Evolutionary conservation across 371 early-diverging fungal species (phyloP), one percentile per base, ranked within the genome.

Genomic region (Mortierella sp.): DNA sequence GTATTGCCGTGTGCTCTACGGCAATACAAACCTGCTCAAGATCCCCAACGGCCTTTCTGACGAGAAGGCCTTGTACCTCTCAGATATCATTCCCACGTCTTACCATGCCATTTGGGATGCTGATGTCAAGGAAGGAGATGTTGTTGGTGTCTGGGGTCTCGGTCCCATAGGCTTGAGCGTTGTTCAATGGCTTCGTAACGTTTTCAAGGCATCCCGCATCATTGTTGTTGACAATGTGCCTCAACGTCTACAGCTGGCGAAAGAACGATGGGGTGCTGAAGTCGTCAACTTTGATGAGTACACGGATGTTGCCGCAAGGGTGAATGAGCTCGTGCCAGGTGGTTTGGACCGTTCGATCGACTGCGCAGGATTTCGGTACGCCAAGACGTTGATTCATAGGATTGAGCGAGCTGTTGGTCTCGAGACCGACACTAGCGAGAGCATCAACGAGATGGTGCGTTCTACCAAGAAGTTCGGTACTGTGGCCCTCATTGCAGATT

Each of bases 351-450:
- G 88, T 44, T 67, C 86, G 26, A 89, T 92, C 68, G 92, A 92
- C 64, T 86, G 86, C 50, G 90, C 90, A 22, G 92, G 89, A 41
- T 91, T 90, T 81, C 79, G 90, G 19, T 91, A 88, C 66, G 79
- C 90, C 55, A 91, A 88, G 80, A 50, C 79, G 0, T n/a, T 80
- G 14, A 10, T 85, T n/a, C 91, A 91, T 71, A 88, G 84, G 73
- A 45, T 89, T 13, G 87, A 91, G 71, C 85, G 87, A 24, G 87
- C 88, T 34, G 64, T 91, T 13, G 89, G 89, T 6, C 55, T 89
- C 47, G 91, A 92, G 76, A 91, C 92, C 14, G 92, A 92, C 73
- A 81, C 90, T n/a, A 74, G 77, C 67, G 92, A 93, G 55, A 79
- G 86, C n/a, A 65, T 91, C 13, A 88, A 89, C 48, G 92, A 92